These are phyloP conservation scores for Tricholomella constricta DNA, from an alignment of 768 basidiomycete species.

Conservation along the genomic window DNA sequence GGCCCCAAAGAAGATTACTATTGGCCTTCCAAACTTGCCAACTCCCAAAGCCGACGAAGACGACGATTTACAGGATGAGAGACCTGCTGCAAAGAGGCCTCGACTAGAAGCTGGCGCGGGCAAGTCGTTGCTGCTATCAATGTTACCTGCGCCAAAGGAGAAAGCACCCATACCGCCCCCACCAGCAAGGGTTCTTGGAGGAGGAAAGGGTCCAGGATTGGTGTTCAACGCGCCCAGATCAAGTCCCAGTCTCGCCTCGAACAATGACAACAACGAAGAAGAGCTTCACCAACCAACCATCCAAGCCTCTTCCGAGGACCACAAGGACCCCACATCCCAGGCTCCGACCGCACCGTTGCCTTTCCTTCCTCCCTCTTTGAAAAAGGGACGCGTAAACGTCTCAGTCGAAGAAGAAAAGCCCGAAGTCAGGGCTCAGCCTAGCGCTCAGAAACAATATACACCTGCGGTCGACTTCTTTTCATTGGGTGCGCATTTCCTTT, in stretches of 20 bases:
- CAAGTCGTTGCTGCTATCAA: constrained; percentile 62
- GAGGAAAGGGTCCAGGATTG: constrained; percentile 61
- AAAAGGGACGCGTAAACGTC: constrained; percentile 60
- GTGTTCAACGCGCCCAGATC: constrained; percentile 48
- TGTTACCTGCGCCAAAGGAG: constrained; percentile 77
- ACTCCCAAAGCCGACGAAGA: constrained; percentile 36
- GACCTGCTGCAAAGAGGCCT: constrained; percentile 62
- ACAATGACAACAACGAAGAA: constrained; percentile 27
- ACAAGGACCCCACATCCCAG: constrained; percentile 8
- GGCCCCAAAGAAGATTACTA: constrained; percentile 59
- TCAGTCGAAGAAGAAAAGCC: constrained; percentile 45
- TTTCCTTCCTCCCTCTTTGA: constrained; percentile 61
- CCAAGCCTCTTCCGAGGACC: neutral
- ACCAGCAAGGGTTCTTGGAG: constrained; percentile 63
- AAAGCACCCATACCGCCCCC: constrained; percentile 41
- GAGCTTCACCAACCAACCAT: constrained; percentile 15
- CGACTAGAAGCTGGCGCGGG: constrained; percentile 59
- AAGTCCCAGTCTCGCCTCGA: neutral
- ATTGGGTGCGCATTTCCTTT: constrained; percentile 42
- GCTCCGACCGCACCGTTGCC: constrained; percentile 35
- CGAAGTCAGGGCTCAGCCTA: constrained; percentile 3
- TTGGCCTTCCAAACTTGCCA: constrained; percentile 53
- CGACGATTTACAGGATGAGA: constrained; percentile 38
- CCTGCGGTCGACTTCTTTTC: constrained; percentile 70
- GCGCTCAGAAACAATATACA: constrained; percentile 20